Evolutionary conservation across 1,284 basidiomycete species (phyloP), one percentile per base, ranked within the genome.

Genomic region (Stereum hirsutum): DNA sequence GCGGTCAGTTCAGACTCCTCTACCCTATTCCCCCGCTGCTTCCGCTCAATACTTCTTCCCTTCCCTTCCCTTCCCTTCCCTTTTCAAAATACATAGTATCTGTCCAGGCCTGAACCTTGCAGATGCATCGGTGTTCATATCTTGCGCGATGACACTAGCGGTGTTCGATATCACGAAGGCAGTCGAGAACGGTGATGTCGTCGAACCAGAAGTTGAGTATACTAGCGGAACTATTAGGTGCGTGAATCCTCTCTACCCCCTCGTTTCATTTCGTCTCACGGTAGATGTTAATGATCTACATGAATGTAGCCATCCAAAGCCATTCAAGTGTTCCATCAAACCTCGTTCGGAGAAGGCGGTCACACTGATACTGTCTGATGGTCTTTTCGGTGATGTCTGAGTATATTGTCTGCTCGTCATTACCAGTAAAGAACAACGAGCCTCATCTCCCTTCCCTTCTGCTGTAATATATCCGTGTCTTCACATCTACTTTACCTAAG

Each of bases 121-220:
- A 42, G 63, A 67, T 45, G 70, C 73, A 49, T 62, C 66, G 14
- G 47, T 75, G 15, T 75, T 68, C 66, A 68, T 75, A 37, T 55
- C 65, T 12, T 57, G 73, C 21, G 70, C 69, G 31, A 67, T 66
- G 2, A 60, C 70, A 26, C 49, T 75, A 26, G 54, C 67, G 5
- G 63, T 65, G 12, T 70, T 67, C 51, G 54, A 65, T 39, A 65
- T 75, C 27, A 48, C 57, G 31, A 67, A 64, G 52, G 56, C 64
- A 7, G 43, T 62, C 12, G 69, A 69, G 43, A 61, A 62, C 37
- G 72, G 72, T 2, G 37, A 8, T 27, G 14, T 25, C 1, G 27
- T 39, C 6, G 21, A 39, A 15, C 37, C 37, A n/a, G 37, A 39
- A 23, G 17, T 26, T n/a, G 37, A 39, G 24, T 39, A 25, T 27